Evolutionary conservation across 768 basidiomycete genomes (phyloP).

Genomic region (Calocera viscosa): DNA sequence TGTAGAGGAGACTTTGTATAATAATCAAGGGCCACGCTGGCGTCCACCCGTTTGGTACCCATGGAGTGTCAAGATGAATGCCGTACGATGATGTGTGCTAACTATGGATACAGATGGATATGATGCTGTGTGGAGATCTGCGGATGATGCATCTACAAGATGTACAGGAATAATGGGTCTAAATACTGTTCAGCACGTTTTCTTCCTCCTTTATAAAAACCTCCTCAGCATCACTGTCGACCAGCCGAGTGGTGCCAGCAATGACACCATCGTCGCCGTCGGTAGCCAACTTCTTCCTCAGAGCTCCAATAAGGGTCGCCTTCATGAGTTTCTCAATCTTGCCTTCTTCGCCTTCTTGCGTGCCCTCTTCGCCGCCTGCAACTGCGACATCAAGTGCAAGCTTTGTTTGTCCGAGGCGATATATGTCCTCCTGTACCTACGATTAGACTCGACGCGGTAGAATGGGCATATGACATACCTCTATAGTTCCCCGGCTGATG

Average conservation of each 20-base stretch:
- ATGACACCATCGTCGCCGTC: conserved; percentile 29
- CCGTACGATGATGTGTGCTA: background rate
- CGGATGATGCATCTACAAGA: background rate
- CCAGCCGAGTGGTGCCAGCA: background rate
- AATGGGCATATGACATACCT: conserved; percentile 28
- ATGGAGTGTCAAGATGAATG: background rate
- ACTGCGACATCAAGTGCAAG: conserved; percentile 88
- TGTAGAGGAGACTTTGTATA: no score
- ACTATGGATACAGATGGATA: background rate
- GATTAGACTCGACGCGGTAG: background rate
- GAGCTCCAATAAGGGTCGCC: conserved; percentile 68
- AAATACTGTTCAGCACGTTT: background rate
- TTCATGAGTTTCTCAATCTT: conserved; percentile 71
- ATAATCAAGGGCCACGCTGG: no score
- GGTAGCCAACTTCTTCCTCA: conserved; percentile 69
- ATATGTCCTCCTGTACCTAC: conserved; percentile 65
- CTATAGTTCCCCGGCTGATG: conserved; percentile 81
- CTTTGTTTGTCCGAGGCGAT: conserved; percentile 78
- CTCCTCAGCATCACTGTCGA: background rate
- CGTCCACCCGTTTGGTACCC: no score
- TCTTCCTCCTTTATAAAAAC: background rate
- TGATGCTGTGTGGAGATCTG: background rate
- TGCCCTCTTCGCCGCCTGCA: conserved; percentile 44
- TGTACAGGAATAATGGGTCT: background rate
- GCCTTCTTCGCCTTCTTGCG: conserved; percentile 38